Evolutionary conservation across 148 eudicot species (phyloP), one percentile per base, ranked within the genome.

Genomic region (Diospyros lotus): DNA sequence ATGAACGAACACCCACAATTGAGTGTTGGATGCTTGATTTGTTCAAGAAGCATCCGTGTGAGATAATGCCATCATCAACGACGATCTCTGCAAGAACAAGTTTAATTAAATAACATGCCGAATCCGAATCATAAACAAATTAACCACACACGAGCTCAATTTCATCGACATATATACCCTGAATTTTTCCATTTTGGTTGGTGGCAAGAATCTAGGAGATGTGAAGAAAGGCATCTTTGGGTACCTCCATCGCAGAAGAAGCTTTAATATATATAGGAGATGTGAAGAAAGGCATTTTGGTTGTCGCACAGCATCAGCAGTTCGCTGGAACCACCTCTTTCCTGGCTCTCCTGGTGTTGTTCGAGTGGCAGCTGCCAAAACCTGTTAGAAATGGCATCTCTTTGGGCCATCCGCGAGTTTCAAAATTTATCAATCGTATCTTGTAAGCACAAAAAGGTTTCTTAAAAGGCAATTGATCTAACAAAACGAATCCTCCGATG

Each of bases 191-290:
- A 90, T 89, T 86, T 90, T 94, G 42, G 97, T 90, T 71, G 98
- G 98, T 40, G 97, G 98, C 74, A 94, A 85, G 77, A 92, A 94
- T 78, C 96, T 82, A 1, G 97, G 89, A 74, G 98, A 92, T 65
- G 98, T 94, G 72, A 86, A 92, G 81, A 94, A 92, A 51, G 98
- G 93, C 13, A 89, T 89, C 85, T 92, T 92, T 5, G 97, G 98
- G 59, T 94, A 28, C 28, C 28, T 28, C 28, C 28, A 28, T 28
- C 28, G 28, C 28, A 28, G 28, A 28, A 28, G 28, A 28, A 28
- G 28, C 28, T 28, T 28, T 28, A 28, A 28, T 28, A 28, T 28
- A 28, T 28, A 28, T 28, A 28, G 28, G 28, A 28, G 28, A 28
- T 28, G 28, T 28, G 28, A 28, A 28, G 28, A 28, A 28, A 28